A percentile compares a stretch with the other conserved stretches of the same genome.
These are phyloP conservation scores for Tritrichomonas musculus DNA, from an alignment of 208 protist species.

Conservation along the genomic window DNA sequence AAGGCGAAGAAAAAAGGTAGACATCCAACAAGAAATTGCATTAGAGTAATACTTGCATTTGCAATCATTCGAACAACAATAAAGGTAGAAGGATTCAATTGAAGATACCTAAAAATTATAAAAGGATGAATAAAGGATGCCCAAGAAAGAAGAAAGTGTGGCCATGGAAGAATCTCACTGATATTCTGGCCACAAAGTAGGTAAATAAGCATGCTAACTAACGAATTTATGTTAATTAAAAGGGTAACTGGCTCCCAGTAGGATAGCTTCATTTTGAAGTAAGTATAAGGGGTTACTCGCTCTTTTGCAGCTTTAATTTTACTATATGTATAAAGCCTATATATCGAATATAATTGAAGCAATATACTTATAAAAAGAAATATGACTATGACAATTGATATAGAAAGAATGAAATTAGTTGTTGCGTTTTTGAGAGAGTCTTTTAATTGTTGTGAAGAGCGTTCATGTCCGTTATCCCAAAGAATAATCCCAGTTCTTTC, in stretches of 20 bases:
- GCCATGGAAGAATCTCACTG: background rate
- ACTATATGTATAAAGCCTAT: background rate
- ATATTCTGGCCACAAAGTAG: background rate
- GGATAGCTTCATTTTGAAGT: background rate
- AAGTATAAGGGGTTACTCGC: background rate
- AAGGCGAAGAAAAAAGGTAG: background rate
- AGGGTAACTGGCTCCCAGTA: background rate
- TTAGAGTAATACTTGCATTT: background rate
- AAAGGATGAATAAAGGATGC: background rate
- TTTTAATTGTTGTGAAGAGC: background rate
- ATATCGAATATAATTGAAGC: background rate
- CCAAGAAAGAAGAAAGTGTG: background rate
- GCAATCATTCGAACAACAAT: background rate
- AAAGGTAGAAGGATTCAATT: background rate
- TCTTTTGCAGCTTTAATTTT: background rate
- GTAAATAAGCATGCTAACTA: background rate
- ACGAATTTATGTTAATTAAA: background rate
- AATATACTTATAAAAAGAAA: background rate
- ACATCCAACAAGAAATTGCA: constrained; percentile 8
- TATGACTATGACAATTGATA: background rate
- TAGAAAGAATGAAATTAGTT: background rate
- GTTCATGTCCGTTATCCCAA: background rate
- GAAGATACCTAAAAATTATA: background rate
- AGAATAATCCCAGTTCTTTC: background rate
- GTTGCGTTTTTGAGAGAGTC: too few relatives aligned